Evolutionary conservation across 345 rosid genomes (phyloP), one percentile per base, ranked within the genome.

Genomic region (Lepidium sativum): DNA sequence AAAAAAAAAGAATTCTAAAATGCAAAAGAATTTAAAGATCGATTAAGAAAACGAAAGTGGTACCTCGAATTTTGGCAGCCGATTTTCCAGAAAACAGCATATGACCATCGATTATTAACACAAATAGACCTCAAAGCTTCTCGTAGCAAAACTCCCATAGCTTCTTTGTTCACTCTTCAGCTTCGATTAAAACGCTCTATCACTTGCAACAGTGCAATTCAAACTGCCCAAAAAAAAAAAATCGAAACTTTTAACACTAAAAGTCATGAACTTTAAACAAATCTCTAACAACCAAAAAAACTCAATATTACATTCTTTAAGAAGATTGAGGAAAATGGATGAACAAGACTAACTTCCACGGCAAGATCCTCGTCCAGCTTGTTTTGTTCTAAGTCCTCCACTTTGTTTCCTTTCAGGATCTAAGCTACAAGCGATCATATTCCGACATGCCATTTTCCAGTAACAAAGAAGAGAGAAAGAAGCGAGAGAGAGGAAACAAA

Each of bases 321-420:
- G 70, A 55, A 63, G 58, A 45, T 71, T 54, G 49, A 37, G 21
- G 50, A 18, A 38, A 29, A 61, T 44, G 68, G 67, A 49, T 50
- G 72, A 67, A 16, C 51, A 75, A 57, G 66, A 42, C 97, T 94
- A 94, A 84, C 97, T 94, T 60, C 99, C 99, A 40, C 99, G 84
- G 81, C 99, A 94, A 59, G 99, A 94, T 64, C 92, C 96, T 79
- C 97, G 60, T 27, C 99, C 99, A 23, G 97, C 97, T 75, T 94
- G 99, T 73, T 90, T 83, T 13, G 96, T 91, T 76, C 96, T 80
- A 53, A 88, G 84, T n/a, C 91, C 99, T 2, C 96, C 99, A 65
- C 96, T 82, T 67, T 89, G 84, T 76, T 84, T 91, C 75, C 99
- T 77, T 42, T 91, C 89, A 39, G 99, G 95, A 83, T 94, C 99